Evolutionary conservation across 1,139 yeast species (phyloP), one percentile per base, ranked within the genome.

Genomic region (Pichiaceae sp.): DNA sequence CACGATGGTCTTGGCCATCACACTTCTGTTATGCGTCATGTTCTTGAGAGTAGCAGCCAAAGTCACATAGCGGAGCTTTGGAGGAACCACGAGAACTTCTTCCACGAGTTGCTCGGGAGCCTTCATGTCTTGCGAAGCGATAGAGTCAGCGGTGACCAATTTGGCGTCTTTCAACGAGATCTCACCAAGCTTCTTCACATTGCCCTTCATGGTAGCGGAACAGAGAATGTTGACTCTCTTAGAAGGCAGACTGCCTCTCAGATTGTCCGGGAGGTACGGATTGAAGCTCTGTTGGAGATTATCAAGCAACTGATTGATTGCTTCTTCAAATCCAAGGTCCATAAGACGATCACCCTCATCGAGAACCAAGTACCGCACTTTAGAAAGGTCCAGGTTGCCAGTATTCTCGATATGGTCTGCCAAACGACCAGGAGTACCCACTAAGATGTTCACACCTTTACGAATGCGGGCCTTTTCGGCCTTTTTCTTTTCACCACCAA

Each of bases 301-400:
- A 32, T 67, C 67, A 35, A 94, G 65, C 44, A 91, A 87, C 43
- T 80, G 75, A 18, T 85, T 69, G 42, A 91, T 78, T 1, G 96
- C 84, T 54, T 91, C 96, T 59, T 91, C 96, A 53, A 91, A 91
- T 1, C 98, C 98, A 41, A 91, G 68, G 52, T 91, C 98, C 72
- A 91, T 85, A 50, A 91, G 69, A 48, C 89, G 74, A 61, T 91
- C 98, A 56, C 97, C 98, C 67, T 91, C 98, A 62, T 91, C 98
- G 44, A 91, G 60, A 15, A 91, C 78, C 23, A 89, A 71, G 73
- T 87, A 91, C 50, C 96, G 67, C 34, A 89, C 68, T 40, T 84
- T 77, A 6, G 83, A 67, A 23, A 84, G 61, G 46, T 86, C 79
- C 42, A 87, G 70, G 17, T 80, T 74, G 41, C 71, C 72, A 0